These are phyloP conservation scores for Euphrasia arctica DNA, from an alignment of 305 asterid species.

Conservation along the genomic window DNA sequence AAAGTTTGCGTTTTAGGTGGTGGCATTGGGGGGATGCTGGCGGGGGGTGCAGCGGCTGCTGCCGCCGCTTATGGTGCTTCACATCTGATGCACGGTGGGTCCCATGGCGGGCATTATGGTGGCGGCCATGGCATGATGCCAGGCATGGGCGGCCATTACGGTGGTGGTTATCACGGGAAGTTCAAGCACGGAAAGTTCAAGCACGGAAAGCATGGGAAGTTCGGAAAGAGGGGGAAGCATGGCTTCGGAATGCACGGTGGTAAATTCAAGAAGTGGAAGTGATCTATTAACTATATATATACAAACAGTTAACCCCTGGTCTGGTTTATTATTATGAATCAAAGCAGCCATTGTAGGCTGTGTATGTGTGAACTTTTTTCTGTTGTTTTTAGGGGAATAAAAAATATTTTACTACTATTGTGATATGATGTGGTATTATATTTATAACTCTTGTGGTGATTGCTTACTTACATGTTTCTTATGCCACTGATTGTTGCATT, in stretches of 20 bases:
- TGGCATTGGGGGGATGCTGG: conserved; percentile 44
- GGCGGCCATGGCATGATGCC: conserved; percentile 27
- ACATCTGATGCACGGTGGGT: conserved; percentile 49
- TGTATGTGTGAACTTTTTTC: too few species aligned
- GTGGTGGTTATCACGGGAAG: conserved; percentile 26
- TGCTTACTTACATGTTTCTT: too few species aligned
- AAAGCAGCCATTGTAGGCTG: too few species aligned
- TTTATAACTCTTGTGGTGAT: too few species aligned
- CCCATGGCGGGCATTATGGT: conserved; percentile 2
- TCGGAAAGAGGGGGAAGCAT: conserved; percentile 34
- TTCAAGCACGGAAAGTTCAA: conserved; percentile 37
- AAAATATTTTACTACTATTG: too few species aligned
- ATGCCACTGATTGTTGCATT: too few species aligned
- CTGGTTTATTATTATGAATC: too few species aligned
- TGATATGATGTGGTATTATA: too few species aligned
- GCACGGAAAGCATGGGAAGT: conserved; percentile 40
- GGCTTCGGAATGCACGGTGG: conserved; percentile 51
- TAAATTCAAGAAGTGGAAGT: conserved; percentile 53
- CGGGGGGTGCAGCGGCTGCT: conserved; percentile 85
- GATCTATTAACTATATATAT: too few species aligned
- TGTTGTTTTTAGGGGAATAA: too few species aligned
- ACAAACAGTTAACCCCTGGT: too few species aligned
- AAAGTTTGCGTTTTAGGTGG: not conserved
- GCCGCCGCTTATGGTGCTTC: conserved; percentile 71
- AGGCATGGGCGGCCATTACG: conserved; percentile 16